These are phyloP conservation scores for Neonectria sp. DNA, from an alignment of 2,329 filamentous ascomycete genomes.

Conservation along the genomic window DNA sequence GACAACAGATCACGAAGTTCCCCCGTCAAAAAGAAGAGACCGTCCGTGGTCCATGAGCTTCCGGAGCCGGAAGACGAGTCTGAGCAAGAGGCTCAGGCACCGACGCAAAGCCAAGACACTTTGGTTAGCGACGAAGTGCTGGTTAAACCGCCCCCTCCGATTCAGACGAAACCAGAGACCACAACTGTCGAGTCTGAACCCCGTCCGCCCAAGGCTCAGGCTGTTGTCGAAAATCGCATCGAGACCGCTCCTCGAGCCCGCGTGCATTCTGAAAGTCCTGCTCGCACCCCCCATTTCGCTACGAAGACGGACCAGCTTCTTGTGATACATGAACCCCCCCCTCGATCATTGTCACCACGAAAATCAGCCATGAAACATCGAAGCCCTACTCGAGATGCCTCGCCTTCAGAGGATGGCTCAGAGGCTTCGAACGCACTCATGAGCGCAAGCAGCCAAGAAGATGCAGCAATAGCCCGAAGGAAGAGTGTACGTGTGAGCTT, in stretches of 20 bases:
- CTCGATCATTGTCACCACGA: conserved; percentile 80
- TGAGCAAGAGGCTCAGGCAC: conserved; percentile 26
- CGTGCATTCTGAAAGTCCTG: conserved; percentile 72
- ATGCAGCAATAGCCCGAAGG: conserved; percentile 63
- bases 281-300: conserved; percentile 78
- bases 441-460: conserved; percentile 52
- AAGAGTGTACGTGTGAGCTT: conserved; percentile 85
- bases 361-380: conserved; percentile 82
- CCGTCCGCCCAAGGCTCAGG: not conserved
- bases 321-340: conserved; percentile 77
- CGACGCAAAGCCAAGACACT: conserved; percentile 12
- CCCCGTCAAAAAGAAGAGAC: conserved; percentile 55
- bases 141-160: conserved; percentile 42
- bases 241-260: conserved; percentile 49
- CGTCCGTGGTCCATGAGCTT: conserved; percentile 64
- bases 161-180: conserved; percentile 8
- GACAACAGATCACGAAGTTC: conserved; percentile 1
- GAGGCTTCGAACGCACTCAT: conserved; percentile 56
- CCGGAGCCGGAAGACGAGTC: conserved; percentile 57
- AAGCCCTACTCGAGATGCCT: conserved; percentile 67
- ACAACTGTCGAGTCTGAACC: conserved; percentile 22
- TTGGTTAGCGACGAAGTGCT: conserved; percentile 54
- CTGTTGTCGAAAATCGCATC: conserved; percentile 33
- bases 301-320: conserved; percentile 67
- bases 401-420: conserved; percentile 66